Percentiles rank a stretch among this genome's conserved stretches.
Evolutionary conservation across 495 filamentous ascomycete genomes (phyloP).

Genomic region (Penicillium atrosanguineum): DNA sequence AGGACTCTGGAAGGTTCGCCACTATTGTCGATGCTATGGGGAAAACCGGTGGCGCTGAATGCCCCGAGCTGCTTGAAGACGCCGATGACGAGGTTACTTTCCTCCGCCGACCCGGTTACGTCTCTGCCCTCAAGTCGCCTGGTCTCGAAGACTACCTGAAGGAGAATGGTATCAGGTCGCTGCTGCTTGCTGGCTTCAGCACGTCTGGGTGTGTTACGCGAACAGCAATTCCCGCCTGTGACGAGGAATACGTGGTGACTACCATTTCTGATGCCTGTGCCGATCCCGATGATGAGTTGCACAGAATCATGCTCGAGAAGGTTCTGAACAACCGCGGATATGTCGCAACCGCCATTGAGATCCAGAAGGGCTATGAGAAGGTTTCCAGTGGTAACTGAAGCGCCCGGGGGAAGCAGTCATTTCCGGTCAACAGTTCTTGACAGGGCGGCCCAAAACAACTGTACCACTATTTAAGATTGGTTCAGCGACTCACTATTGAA

Average conservation of each 20-base stretch:
- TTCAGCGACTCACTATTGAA: too few relatives aligned
- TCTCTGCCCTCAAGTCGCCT: neutral
- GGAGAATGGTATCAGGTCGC: neutral
- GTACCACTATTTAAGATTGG: neutral
- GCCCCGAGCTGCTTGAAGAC: neutral
- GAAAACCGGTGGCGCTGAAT: neutral
- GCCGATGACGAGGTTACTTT: neutral
- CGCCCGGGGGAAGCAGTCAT: neutral
- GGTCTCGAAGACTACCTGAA: neutral
- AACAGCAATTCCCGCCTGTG: neutral
- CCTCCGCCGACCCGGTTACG: neutral
- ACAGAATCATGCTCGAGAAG: constrained; percentile 22
- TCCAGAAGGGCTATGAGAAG: neutral
- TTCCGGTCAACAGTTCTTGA: neutral
- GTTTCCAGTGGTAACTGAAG: neutral
- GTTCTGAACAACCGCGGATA: constrained; percentile 2
- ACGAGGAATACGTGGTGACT: neutral
- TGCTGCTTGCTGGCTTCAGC: neutral
- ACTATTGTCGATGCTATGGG: constrained; percentile 11
- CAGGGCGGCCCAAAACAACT: neutral
- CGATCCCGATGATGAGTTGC: constrained; percentile 22
- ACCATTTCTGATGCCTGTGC: constrained; percentile 27
- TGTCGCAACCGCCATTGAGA: neutral
- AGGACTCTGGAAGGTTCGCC: constrained; percentile 26
- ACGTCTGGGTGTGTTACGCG: neutral